These are phyloP conservation scores for Debaryomyces prosopidis DNA, from an alignment of 805 yeast genomes.

Conservation along the genomic window DNA sequence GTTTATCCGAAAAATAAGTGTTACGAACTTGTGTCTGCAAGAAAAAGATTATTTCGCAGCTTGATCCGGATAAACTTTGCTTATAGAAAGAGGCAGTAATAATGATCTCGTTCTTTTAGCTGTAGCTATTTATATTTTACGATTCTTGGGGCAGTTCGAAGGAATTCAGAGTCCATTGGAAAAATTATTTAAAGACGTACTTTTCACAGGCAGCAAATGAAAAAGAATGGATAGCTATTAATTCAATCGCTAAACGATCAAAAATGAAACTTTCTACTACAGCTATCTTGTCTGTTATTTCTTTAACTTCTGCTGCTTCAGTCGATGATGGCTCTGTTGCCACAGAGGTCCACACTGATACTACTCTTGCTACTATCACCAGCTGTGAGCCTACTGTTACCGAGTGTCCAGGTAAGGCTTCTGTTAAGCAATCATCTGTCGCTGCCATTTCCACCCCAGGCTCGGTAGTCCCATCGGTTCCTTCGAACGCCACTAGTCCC, in stretches of 20 bases:
- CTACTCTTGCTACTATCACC: slow-evolving; percentile 4
- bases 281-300: slow-evolving; percentile 3
- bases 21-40: too few species aligned
- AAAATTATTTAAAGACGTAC: neutral
- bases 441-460: slow-evolving; percentile 2
- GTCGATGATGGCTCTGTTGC: neutral
- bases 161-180: neutral
- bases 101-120: too few species aligned
- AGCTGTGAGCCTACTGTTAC: slow-evolving; percentile 1
- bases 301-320: slow-evolving; percentile 3
- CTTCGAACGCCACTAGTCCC: slow-evolving; percentile 9
- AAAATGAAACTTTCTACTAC: slow-evolving; percentile 7
- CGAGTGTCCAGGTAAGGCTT: slow-evolving; percentile 2
- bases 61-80: too few species aligned
- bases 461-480: neutral
- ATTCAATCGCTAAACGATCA: neutral
- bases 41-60: too few species aligned
- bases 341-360: neutral
- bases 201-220: too few species aligned
- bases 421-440: neutral
- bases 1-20: too few species aligned
- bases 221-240: too few species aligned
- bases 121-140: too few species aligned
- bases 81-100: too few species aligned
- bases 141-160: neutral